phyloP scores from a whole-genome alignment of 1,284 basidiomycete genomes.

The Puccinia novopanici region DNA sequence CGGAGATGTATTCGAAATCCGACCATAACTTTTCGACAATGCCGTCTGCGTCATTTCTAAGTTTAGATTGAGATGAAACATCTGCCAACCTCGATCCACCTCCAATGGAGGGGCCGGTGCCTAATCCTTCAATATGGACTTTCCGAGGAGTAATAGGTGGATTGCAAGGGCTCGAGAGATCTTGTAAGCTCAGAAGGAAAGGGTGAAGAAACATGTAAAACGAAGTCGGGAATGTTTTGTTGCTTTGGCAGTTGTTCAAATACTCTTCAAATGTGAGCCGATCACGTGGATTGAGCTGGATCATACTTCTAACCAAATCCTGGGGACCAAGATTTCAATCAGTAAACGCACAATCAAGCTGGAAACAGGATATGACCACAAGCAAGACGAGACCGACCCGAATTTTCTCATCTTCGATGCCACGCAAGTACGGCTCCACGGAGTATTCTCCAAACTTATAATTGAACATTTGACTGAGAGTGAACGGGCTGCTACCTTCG shows the following conservation, averaged over 20 bases:
- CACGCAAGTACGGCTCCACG: slow-evolving; percentile 72
- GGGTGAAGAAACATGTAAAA: slow-evolving; percentile 94
- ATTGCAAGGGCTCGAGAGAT: slow-evolving; percentile 63
- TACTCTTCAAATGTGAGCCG: slow-evolving; percentile 81
- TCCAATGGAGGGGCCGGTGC: slow-evolving; percentile 31
- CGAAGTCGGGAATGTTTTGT: slow-evolving; percentile 78
- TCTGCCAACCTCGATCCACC: slow-evolving; percentile 22
- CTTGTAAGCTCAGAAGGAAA: slow-evolving; percentile 78
- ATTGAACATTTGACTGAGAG: slow-evolving; percentile 91
- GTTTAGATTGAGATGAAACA: slow-evolving; percentile 59
- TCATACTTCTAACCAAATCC: slow-evolving; percentile 86
- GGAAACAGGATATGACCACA: not conserved
- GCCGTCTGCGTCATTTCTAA: slow-evolving; percentile 76
- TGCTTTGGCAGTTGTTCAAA: slow-evolving; percentile 73
- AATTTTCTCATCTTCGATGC: slow-evolving; percentile 78
- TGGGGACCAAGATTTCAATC: slow-evolving; percentile 61
- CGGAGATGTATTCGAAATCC: slow-evolving; percentile 66
- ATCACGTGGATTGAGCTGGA: slow-evolving; percentile 72
- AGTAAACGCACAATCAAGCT: not conserved
- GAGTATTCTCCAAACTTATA: slow-evolving; percentile 83
- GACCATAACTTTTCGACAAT: slow-evolving; percentile 75
- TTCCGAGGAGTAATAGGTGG: slow-evolving; percentile 56
- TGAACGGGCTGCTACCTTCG: slow-evolving; percentile 91
- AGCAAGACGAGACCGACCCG: slow-evolving; percentile 65
- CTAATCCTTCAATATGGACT: slow-evolving; percentile 19